Conservation (phyloP, 140 eudicot genomes). For the Bidens hawaiensis region DNA sequence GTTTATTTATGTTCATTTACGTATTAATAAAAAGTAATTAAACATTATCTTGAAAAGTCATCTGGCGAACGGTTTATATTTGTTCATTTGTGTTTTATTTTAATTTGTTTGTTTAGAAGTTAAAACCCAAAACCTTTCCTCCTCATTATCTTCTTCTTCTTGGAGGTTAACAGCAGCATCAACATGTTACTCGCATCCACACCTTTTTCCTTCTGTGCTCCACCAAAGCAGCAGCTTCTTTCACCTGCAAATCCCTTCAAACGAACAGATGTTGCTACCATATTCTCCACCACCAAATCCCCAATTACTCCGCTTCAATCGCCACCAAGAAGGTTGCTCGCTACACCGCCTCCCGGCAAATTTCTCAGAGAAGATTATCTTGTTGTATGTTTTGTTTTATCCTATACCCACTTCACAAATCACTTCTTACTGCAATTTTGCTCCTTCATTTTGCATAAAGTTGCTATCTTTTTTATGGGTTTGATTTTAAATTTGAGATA, state of each 20-base stretch:
- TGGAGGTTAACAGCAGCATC: not conserved
- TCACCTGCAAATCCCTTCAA: constrained; percentile 13
- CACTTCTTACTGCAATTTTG: not conserved
- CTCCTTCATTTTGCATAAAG: not conserved
- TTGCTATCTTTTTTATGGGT: constrained; percentile 7
- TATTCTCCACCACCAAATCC: constrained; percentile 37
- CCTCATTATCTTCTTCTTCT: not conserved
- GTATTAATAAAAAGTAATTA: too few species aligned
- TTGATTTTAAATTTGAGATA: not conserved
- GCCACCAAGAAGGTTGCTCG: constrained; percentile 39
- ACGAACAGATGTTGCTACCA: constrained; percentile 16
- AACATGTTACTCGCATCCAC: constrained; percentile 43
- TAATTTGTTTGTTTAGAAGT: too few species aligned
- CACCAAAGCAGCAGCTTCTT: constrained; percentile 33
- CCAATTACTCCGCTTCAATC: constrained; percentile 26
- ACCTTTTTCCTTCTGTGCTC: constrained; percentile 32
- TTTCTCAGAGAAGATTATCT: constrained; percentile 76
- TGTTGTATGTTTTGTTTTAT: constrained; percentile 56
- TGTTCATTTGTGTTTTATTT: too few species aligned
- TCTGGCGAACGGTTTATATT: too few species aligned
- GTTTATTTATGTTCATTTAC: too few species aligned
- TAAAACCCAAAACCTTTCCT: not conserved
- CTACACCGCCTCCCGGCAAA: constrained; percentile 75
- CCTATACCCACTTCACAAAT: not conserved
- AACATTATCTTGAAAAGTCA: too few species aligned